phyloP scores from a whole-genome alignment of 164 flowering plant genomes.

The Amborella trichopoda region DNA sequence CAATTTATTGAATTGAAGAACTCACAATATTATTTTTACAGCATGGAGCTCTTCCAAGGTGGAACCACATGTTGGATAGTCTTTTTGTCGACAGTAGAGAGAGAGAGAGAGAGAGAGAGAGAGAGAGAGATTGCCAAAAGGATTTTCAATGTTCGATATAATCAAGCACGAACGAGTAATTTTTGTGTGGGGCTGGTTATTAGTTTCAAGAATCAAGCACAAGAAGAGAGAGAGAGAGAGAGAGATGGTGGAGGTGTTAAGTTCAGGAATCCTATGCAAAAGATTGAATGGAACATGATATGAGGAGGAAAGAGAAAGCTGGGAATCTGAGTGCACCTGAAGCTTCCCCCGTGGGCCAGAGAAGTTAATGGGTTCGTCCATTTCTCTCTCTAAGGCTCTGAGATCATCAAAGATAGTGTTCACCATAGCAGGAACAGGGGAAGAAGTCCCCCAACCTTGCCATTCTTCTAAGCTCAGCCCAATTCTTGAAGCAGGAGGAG shows the following conservation, averaged over 20 bases:
- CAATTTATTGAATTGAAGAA: no score
- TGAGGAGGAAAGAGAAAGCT: background rate
- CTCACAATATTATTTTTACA: no score
- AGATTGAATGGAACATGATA: no score
- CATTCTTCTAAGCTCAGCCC: no score
- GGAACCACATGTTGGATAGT: no score
- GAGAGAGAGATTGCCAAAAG: background rate
- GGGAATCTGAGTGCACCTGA: conserved; percentile 22
- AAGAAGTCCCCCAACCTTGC: conserved; percentile 76
- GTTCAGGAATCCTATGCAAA: no score
- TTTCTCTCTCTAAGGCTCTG: conserved; percentile 49
- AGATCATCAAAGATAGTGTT: conserved; percentile 39
- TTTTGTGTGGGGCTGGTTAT: background rate
- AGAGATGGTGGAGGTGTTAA: background rate
- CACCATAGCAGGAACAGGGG: conserved; percentile 59
- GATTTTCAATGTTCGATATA: background rate
- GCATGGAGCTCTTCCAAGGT: no score
- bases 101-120: no score
- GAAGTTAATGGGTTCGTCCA: conserved; percentile 51
- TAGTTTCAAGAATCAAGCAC: background rate
- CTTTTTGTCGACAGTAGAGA: no score
- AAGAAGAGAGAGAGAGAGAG: background rate
- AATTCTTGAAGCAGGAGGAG: no score
- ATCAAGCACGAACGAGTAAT: background rate
- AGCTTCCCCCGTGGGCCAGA: conserved; percentile 78